phyloP scores from a whole-genome alignment of 1,284 basidiomycete genomes.

The Cryptococcus hybrid region DNA sequence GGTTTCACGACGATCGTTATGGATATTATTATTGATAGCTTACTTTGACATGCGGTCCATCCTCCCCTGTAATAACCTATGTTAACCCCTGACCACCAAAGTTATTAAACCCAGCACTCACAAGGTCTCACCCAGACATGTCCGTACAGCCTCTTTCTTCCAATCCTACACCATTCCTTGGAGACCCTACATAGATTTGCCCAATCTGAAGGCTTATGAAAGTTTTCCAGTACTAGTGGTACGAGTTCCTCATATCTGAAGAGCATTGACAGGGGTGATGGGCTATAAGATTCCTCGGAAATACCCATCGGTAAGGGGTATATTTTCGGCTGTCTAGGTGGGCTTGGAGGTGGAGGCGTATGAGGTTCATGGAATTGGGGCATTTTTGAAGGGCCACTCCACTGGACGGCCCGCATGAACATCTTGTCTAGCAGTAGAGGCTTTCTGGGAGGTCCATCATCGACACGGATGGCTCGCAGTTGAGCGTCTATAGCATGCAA shows the following conservation, averaged over 20 bases:
- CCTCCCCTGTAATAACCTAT: slow-evolving; percentile 32
- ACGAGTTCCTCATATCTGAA: slow-evolving; percentile 39
- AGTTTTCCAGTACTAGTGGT: slow-evolving; percentile 33
- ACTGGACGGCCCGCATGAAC: slow-evolving; percentile 26
- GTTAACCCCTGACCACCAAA: background rate
- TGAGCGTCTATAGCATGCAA: slow-evolving; percentile 18
- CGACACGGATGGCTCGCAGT: slow-evolving; percentile 28
- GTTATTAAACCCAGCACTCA: slow-evolving; percentile 16
- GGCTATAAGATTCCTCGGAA: background rate
- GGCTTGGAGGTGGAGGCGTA: slow-evolving; percentile 22
- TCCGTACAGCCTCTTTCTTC: slow-evolving; percentile 34
- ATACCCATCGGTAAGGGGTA: slow-evolving; percentile 26
- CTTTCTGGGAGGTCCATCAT: slow-evolving; percentile 22
- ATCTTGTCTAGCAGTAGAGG: slow-evolving; percentile 40
- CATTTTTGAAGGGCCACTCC: slow-evolving; percentile 10
- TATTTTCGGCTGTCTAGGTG: slow-evolving; percentile 14
- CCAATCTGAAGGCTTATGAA: slow-evolving; percentile 35
- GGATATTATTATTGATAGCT: background rate
- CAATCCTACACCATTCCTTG: slow-evolving; percentile 26
- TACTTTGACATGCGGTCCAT: slow-evolving; percentile 25
- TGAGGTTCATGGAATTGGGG: background rate
- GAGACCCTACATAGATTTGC: slow-evolving; percentile 34
- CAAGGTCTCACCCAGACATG: slow-evolving; percentile 48
- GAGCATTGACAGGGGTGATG: slow-evolving; percentile 27
- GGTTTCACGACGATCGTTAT: background rate